phyloP scores from a whole-genome alignment of 768 basidiomycete genomes.

The Russula ochroleuca region DNA sequence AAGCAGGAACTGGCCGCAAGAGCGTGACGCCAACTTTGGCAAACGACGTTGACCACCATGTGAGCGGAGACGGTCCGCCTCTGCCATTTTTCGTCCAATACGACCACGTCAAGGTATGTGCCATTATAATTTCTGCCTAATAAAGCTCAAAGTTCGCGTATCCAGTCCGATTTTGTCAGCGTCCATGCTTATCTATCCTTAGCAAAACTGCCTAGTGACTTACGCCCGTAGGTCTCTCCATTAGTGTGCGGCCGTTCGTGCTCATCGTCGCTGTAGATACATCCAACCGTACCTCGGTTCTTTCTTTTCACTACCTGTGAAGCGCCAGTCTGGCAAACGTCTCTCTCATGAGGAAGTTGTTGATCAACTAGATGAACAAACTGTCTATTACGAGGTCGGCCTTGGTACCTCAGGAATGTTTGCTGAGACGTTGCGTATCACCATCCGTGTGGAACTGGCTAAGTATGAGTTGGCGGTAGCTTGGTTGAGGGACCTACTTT shows the following conservation, averaged over 20 bases:
- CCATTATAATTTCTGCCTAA: neutral
- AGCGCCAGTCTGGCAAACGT: slow-evolving; percentile 58
- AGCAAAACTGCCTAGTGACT: slow-evolving; percentile 59
- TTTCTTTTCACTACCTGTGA: slow-evolving; percentile 87
- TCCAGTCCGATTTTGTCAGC: slow-evolving; percentile 87
- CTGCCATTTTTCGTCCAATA: slow-evolving; percentile 91
- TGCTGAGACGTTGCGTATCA: slow-evolving; percentile 67
- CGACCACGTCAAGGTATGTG: slow-evolving; percentile 79
- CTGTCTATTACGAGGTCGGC: slow-evolving; percentile 76
- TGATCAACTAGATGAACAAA: slow-evolving; percentile 84
- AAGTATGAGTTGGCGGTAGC: slow-evolving; percentile 77
- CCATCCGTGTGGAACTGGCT: slow-evolving; percentile 77
- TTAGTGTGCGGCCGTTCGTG: slow-evolving; percentile 1
- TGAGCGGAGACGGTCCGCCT: slow-evolving; percentile 60
- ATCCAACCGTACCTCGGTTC: slow-evolving; percentile 72
- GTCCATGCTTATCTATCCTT: slow-evolving; percentile 78
- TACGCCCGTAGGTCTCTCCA: slow-evolving; percentile 60
- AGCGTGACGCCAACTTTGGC: slow-evolving; percentile 34
- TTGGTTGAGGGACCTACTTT: slow-evolving; percentile 83
- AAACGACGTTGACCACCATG: slow-evolving; percentile 52
- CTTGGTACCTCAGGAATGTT: slow-evolving; percentile 63
- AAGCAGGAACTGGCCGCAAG: slow-evolving; percentile 50
- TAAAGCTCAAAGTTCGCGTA: neutral
- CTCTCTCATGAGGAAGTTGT: slow-evolving; percentile 87
- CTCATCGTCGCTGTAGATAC: slow-evolving; percentile 45